Conservation (phyloP, 352 stramenopile genomes). For the Nothophytophthora sp. region DNA sequence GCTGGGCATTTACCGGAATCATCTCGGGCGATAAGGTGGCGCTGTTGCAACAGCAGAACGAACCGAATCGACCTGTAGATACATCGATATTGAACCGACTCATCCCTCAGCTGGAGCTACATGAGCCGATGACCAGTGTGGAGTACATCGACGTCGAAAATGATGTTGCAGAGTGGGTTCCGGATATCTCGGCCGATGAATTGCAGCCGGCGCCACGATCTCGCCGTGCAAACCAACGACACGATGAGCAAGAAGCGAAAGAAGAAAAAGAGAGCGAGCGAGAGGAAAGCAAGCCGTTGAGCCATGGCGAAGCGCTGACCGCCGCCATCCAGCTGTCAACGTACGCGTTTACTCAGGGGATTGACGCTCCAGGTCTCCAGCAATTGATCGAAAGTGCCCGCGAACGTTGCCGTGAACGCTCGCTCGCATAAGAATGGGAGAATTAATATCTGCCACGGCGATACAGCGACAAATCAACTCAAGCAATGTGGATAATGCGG, state of each 20-base stretch:
- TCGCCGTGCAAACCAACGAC: slow-evolving; percentile 6
- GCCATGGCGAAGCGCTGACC: slow-evolving; percentile 14
- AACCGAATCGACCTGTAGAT: slow-evolving; percentile 4
- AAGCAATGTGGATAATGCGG: too few relatives aligned
- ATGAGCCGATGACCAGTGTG: slow-evolving; percentile 7
- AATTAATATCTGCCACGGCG: too few relatives aligned
- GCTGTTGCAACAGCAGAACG: slow-evolving; percentile 6
- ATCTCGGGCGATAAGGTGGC: slow-evolving; percentile 12
- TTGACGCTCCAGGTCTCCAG: slow-evolving; percentile 11
- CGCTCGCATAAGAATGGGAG: too few relatives aligned
- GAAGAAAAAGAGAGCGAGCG: neutral
- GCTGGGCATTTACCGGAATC: slow-evolving; percentile 14
- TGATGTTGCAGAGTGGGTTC: slow-evolving; percentile 16
- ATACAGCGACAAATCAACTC: too few relatives aligned
- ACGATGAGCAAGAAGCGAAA: neutral
- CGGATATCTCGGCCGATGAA: slow-evolving; percentile 1
- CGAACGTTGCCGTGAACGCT: slow-evolving; percentile 3
- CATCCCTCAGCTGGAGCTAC: slow-evolving; percentile 5
- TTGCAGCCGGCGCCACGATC: slow-evolving; percentile 12
- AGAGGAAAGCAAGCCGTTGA: slow-evolving; percentile 1
- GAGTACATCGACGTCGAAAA: slow-evolving; percentile 19
- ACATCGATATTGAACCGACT: slow-evolving; percentile 10
- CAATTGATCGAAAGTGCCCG: slow-evolving; percentile 13
- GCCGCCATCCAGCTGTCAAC: slow-evolving; percentile 14
- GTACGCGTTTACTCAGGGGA: slow-evolving; percentile 20